A percentile compares a stretch with the other conserved stretches of the same genome.
These are phyloP conservation scores for Spinacia oleracea DNA, from an alignment of 179 eudicot species.

Conservation along the genomic window DNA sequence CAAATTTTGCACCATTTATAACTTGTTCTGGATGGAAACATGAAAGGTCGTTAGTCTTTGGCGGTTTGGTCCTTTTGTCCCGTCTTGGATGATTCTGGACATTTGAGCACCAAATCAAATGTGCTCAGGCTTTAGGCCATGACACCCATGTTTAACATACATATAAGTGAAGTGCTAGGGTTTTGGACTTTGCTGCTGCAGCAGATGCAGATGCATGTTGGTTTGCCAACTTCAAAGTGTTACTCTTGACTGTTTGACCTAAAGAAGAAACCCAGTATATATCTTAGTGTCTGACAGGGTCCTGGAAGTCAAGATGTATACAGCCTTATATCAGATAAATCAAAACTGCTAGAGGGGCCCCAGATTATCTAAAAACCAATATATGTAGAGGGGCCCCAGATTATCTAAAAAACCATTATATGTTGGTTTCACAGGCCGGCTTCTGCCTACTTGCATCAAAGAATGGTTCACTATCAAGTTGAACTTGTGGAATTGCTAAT, in stretches of 20 bases:
- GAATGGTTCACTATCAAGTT: not conserved
- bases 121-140: not conserved
- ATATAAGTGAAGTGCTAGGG: not conserved
- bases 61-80: not conserved
- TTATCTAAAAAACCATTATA: not conserved
- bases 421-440: not conserved
- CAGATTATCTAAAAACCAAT: not conserved
- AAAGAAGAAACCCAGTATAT: not conserved
- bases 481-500: not conserved
- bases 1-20: not conserved
- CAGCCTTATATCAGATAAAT: not conserved
- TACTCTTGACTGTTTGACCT: not conserved
- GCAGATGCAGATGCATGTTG: not conserved
- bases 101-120: not conserved
- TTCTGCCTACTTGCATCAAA: not conserved
- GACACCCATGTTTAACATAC: not conserved
- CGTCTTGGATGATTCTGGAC: not conserved
- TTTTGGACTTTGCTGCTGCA: not conserved
- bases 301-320: not conserved
- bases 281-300: not conserved
- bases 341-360: not conserved
- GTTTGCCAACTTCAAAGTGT: slow-evolving; percentile 1
- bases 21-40: not conserved
- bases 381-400: not conserved
- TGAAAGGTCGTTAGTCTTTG: not conserved